These are phyloP conservation scores for Hymenoscyphus salicellus DNA, from an alignment of 2,329 filamentous ascomycete genomes.

Conservation along the genomic window DNA sequence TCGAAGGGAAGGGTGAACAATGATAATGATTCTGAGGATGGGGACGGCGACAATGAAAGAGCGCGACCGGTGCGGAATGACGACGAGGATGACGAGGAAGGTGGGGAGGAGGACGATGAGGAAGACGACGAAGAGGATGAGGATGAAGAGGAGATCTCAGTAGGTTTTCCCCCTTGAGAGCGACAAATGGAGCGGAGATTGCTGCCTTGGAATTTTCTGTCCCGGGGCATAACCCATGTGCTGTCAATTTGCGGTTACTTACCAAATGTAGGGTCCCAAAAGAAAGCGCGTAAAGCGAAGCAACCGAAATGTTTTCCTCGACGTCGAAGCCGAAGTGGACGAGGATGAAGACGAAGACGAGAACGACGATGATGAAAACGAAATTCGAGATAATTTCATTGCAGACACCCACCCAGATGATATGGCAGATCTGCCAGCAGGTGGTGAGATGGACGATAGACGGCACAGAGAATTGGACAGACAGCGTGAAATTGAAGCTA, in stretches of 20 bases:
- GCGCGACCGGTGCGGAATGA: conserved; percentile 33
- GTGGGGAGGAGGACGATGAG: conserved; percentile 40
- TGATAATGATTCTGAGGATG: conserved; percentile 46
- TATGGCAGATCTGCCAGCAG: conserved; percentile 69
- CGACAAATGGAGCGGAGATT: neutral
- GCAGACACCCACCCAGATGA: conserved; percentile 91
- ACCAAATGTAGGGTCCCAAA: conserved; percentile 56
- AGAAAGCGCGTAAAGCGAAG: conserved; percentile 72
- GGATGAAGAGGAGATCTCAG: conserved; percentile 63
- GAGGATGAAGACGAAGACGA: conserved; percentile 84
- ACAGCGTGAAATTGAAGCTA: conserved; percentile 79
- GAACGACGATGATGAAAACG: conserved; percentile 87
- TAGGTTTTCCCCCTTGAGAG: conserved; percentile 26
- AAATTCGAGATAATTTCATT: conserved; percentile 74
- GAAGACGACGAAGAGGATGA: conserved; percentile 57
- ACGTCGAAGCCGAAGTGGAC: conserved; percentile 97
- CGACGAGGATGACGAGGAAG: conserved; percentile 45
- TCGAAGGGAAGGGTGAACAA: conserved; percentile 38
- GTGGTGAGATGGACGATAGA: conserved; percentile 81
- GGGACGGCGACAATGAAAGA: conserved; percentile 14
- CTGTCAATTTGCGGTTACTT: conserved; percentile 22
- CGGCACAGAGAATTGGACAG: conserved; percentile 92
- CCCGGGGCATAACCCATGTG: neutral
- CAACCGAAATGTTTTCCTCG: conserved; percentile 81
- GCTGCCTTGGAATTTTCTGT: neutral